Base-by-base conservation (phyloP, 2,329 filamentous ascomycete species). In the Chaetothyriales sp. region DNA sequence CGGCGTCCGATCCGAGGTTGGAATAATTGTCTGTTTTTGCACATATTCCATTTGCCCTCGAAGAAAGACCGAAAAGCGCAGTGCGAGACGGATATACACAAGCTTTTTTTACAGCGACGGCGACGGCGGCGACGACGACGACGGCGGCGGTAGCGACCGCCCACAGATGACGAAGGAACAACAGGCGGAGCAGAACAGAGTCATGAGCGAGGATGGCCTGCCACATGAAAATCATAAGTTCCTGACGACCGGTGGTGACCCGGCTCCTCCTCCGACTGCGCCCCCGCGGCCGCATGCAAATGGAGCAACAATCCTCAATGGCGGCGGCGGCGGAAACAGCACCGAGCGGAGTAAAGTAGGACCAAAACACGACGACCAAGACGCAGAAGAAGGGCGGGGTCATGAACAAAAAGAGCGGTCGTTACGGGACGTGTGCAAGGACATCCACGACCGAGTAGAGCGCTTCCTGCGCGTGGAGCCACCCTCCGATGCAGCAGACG, bases 401-500 rank as follows among this genome's bases (percentile, higher is more conserved):
- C 26, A 9, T 10, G 4, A 10, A 36, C 28, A 36, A 12, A 9
- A 36, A 36, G 28, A 10, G 10, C 28, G 28, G 4, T 36, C 45
- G 25, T 26, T 47, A 18, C 15, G 19, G 18, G 19, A 47, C 10
- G 45, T 47, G 45, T 47, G 45, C 26, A 26, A 20, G 26, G 45
- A 47, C 26, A 26, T 47, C 19, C 25, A 47, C 25, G 45, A 18
- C n/a, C 19, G 45, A 26, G 45, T 47, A 10, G 2, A 20, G 18
- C n/a, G n/a, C n/a, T 28, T 47, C 8, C 45, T 47, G 18, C 28
- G 12, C 28, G 8, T 36, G 4, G 28, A 36, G 8, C 28, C 28
- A 8, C 4, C 28, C 8, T 36, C 28, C 8, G 28, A 12, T 36
- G 28, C 28, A 2, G 28, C 28, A 2, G 45, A 18, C 19, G 74